Conservation (phyloP, 1,139 yeast species). For the Yamadazyma dushanensis region DNA sequence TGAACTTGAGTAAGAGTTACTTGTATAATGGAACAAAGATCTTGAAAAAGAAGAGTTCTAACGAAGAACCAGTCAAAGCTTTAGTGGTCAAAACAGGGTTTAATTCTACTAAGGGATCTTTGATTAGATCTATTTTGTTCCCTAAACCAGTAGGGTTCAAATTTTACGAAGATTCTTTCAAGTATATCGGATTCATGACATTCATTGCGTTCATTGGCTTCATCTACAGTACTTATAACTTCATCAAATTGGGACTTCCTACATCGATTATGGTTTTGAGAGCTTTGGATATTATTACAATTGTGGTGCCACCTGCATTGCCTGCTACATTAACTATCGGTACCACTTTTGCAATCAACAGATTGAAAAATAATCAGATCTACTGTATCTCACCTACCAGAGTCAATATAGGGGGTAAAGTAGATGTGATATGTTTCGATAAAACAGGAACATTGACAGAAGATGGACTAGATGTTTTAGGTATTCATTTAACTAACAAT, state of each 20-base stretch:
- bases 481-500: slow-evolving; percentile 66
- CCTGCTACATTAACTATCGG: slow-evolving; percentile 98
- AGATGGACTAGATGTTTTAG: slow-evolving; percentile 91
- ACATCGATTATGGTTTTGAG: slow-evolving; percentile 72
- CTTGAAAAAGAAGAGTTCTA: slow-evolving; percentile 69
- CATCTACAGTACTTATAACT: slow-evolving; percentile 77
- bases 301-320: slow-evolving; percentile 97
- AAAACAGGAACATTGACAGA: slow-evolving; percentile 97
- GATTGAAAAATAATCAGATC: slow-evolving; percentile 64
- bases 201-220: slow-evolving; percentile 84
- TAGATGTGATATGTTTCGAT: slow-evolving; percentile 90
- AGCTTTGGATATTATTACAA: slow-evolving; percentile 90
- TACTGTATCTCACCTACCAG: slow-evolving; percentile 93
- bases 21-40: slow-evolving; percentile 87
- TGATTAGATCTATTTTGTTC: slow-evolving; percentile 91
- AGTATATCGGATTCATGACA: slow-evolving; percentile 94
- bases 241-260: slow-evolving; percentile 72
- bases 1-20: slow-evolving; percentile 68
- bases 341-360: slow-evolving; percentile 82
- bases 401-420: slow-evolving; percentile 91
- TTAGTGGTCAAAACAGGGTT: slow-evolving; percentile 89
- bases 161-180: slow-evolving; percentile 90
- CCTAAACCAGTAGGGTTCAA: slow-evolving; percentile 95
- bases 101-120: slow-evolving; percentile 93
- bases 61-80: slow-evolving; percentile 79